Base-by-base conservation (phyloP, 306 rosid genomes). In the Inga laurina region DNA sequence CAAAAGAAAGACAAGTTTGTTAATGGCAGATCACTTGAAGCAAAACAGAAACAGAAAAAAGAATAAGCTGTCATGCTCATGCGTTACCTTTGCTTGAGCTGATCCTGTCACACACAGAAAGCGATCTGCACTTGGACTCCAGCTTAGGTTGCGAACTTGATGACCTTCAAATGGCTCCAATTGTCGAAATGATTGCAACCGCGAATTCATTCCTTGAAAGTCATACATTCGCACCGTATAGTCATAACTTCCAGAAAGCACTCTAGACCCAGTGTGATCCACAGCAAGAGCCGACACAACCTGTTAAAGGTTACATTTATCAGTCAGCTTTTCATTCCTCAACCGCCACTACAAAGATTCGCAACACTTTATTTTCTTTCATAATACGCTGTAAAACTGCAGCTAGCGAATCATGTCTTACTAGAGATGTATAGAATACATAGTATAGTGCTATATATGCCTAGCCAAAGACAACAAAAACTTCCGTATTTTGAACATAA, bases 101-200 rank as follows among this genome's bases (percentile, higher is more conserved):
- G 98, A 96, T 77, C 99, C 99, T 37, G 98, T 93, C 59, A 96
- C 97, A 46, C 99, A 96, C 81, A 93, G 51, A 88, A 96, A 93
- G 7, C 98, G 97, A 61, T 96, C 97, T 0, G 97, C 92, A 3
- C 92, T 88, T 21, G 99, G 98, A 82, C 99, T 96, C 99, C 98
- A 93, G 88, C 99, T 96, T 43, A 96, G 79, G 79, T 86, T 90
- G 64, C 99, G 96, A 80, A 96, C 90, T 89, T 96, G 99, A 84
- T 96, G 99, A 57, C 99, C 99, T 89, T 96, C 99, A 77, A 49
- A 93, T 18, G 98, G 99, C 83, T 96, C 99, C 79, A 96, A 82
- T 89, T 92, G 97, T 79, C 98, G 89, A 86, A 96, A 96, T 19
- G 98, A 96, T 84, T 89, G 86, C 90, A 96, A 54, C 76, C 92